Conservation (phyloP, 2,329 filamentous ascomycete genomes). For the Emericellopsis atlantica region DNA sequence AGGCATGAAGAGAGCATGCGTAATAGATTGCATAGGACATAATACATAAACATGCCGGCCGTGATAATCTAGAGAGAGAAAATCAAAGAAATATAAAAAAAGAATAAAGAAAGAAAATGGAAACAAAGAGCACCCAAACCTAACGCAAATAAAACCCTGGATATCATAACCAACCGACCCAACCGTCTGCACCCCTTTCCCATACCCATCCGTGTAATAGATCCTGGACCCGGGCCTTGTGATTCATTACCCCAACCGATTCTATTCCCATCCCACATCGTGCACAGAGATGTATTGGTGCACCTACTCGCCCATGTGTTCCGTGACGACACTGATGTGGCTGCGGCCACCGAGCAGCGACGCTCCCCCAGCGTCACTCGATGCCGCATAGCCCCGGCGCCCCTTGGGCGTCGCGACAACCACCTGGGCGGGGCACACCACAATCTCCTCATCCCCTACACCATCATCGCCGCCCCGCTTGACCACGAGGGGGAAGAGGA, state of each 20-base stretch:
- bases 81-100: background rate
- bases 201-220: no score
- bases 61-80: background rate
- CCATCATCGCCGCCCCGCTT: slow-evolving; percentile 88
- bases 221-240: no score
- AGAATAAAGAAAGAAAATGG: slow-evolving; percentile 1
- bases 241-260: no score
- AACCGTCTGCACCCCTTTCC: no score
- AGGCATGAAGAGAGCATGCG: no score
- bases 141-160: no score
- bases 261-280: background rate
- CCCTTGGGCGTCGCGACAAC: slow-evolving; percentile 50
- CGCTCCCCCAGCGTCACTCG: slow-evolving; percentile 38
- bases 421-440: slow-evolving; percentile 91
- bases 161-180: no score
- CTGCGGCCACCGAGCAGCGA: slow-evolving; percentile 22
- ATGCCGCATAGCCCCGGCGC: slow-evolving; percentile 27
- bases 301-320: slow-evolving; percentile 11
- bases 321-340: slow-evolving; percentile 22
- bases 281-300: background rate
- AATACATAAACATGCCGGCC: background rate
- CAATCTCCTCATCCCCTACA: slow-evolving; percentile 83
- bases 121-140: background rate
- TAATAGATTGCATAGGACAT: no score
- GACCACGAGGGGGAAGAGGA: slow-evolving; percentile 91